Percentiles rank a stretch among this genome's conserved stretches.
Evolutionary conservation across 2,329 filamentous ascomycete species (phyloP).

Genomic region (Pestalotiopsis fici): DNA sequence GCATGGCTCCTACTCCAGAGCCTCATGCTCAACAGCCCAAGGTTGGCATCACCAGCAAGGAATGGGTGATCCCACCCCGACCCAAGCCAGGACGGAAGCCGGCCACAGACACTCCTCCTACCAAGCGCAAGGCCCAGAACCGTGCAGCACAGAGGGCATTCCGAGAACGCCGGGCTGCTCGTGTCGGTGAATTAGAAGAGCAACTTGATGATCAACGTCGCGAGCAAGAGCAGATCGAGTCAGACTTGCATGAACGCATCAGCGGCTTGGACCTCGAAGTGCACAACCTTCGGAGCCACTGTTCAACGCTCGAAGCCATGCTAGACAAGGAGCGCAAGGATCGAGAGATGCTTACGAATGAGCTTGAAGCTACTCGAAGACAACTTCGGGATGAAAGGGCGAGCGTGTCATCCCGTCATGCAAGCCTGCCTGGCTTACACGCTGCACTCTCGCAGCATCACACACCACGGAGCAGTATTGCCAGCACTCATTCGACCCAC

Average conservation of each 20-base stretch:
- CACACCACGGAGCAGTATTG: constrained; percentile 26
- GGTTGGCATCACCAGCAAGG: constrained; percentile 71
- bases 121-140: constrained; percentile 94
- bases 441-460: constrained; percentile 22
- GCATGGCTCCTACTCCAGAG: constrained; percentile 43
- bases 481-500: constrained; percentile 23
- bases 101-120: constrained; percentile 87
- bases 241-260: constrained; percentile 59
- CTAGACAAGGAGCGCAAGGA: constrained; percentile 59
- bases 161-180: constrained; percentile 80
- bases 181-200: constrained; percentile 75
- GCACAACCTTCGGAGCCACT: constrained; percentile 64
- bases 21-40: constrained; percentile 42
- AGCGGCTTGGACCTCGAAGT: constrained; percentile 64
- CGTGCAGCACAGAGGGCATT: constrained; percentile 89
- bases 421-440: constrained; percentile 24
- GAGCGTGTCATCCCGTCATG: constrained; percentile 24
- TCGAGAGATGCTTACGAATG: constrained; percentile 34
- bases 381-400: constrained; percentile 24
- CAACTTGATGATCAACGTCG: constrained; percentile 64
- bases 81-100: constrained; percentile 93
- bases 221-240: constrained; percentile 56
- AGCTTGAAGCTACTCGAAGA: constrained; percentile 26
- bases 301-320: constrained; percentile 63
- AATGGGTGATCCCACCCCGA: constrained; percentile 83